Evolutionary conservation across 1,284 basidiomycete genomes (phyloP).

Genomic region (Wallemia ichthyophaga): DNA sequence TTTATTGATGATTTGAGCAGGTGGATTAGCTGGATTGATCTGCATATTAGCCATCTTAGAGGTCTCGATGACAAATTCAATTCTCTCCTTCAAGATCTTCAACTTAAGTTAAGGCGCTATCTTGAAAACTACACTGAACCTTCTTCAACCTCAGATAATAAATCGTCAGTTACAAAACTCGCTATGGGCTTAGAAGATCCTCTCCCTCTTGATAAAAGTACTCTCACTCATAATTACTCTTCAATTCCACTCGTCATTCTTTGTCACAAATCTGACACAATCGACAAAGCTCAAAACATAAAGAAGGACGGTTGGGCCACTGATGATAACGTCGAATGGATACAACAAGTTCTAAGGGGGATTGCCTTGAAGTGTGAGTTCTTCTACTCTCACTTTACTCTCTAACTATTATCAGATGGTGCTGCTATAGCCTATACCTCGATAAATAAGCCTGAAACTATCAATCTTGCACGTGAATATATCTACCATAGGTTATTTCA

Average conservation of each 20-base stretch:
- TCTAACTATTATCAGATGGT: not conserved
- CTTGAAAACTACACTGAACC: not conserved
- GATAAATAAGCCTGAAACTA: not conserved
- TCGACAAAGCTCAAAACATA: not conserved
- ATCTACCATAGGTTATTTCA: not conserved
- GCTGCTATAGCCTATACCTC: not conserved
- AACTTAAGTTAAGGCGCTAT: not conserved
- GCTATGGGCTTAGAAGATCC: not conserved
- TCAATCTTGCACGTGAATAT: not conserved
- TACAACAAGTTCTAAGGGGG: not conserved
- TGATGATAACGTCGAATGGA: not conserved
- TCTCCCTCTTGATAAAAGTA: not conserved
- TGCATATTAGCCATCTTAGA: not conserved
- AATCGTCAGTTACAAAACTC: not conserved
- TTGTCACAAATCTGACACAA: not conserved
- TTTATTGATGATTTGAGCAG: not conserved
- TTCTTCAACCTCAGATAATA: not conserved
- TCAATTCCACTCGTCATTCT: not conserved
- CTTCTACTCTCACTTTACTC: not conserved
- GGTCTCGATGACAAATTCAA: not conserved
- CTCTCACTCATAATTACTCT: not conserved
- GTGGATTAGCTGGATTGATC: not conserved
- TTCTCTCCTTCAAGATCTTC: not conserved
- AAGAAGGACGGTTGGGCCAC: not conserved
- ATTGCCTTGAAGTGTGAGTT: not conserved